Evolutionary conservation across 257 asterid genomes (phyloP).

Genomic region (Solanum peruvianum): DNA sequence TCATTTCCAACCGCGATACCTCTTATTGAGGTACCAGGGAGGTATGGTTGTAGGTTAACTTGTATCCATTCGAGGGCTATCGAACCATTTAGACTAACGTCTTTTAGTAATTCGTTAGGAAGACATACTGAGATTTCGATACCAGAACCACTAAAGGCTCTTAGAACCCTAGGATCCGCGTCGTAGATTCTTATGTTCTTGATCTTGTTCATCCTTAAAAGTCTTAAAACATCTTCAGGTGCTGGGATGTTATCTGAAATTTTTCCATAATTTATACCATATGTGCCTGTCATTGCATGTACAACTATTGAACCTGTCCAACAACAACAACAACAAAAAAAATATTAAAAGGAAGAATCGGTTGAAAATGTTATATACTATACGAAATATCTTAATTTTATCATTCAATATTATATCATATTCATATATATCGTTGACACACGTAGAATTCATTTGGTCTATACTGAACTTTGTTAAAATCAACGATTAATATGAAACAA

Average conservation of each 20-base stretch:
- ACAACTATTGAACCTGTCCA: slow-evolving; percentile 26
- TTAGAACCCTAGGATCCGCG: slow-evolving; percentile 33
- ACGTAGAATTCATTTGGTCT: background rate
- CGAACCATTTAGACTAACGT: slow-evolving; percentile 32
- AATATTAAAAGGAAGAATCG: background rate
- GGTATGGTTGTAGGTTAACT: slow-evolving; percentile 41
- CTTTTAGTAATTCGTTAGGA: slow-evolving; percentile 29
- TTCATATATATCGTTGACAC: background rate
- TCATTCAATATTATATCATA: too few relatives aligned
- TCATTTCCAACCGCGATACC: slow-evolving; percentile 86
- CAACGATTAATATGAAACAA: background rate
- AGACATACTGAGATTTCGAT: slow-evolving; percentile 62
- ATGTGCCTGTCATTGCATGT: slow-evolving; percentile 57
- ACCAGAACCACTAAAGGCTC: slow-evolving; percentile 43
- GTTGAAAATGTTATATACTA: background rate
- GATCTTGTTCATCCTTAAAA: slow-evolving; percentile 47
- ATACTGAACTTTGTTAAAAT: background rate
- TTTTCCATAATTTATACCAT: slow-evolving; percentile 67
- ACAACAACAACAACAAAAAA: background rate
- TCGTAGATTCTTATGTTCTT: slow-evolving; percentile 63
- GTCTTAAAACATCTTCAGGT: slow-evolving; percentile 59
- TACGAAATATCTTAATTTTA: background rate
- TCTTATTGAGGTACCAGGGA: slow-evolving; percentile 44
- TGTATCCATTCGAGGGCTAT: slow-evolving; percentile 57
- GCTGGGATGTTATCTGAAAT: slow-evolving; percentile 62